Percentiles rank a stretch among this genome's conserved stretches.
Evolutionary conservation across 768 basidiomycete genomes (phyloP).

Genomic region (Phylloporus sp.): DNA sequence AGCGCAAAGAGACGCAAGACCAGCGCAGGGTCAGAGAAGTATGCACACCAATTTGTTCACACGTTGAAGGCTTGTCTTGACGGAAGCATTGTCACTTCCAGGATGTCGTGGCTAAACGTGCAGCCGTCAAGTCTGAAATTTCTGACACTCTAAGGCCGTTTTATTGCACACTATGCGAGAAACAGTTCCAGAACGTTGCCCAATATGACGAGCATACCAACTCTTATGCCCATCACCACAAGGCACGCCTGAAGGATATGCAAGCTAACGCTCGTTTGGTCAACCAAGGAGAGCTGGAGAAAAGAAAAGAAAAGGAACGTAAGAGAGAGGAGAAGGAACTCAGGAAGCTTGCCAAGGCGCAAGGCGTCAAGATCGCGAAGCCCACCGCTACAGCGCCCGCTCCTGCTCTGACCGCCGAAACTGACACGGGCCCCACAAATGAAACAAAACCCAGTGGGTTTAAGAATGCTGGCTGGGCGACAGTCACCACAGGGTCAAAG

Average conservation of each 20-base stretch:
- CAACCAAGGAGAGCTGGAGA: conserved; percentile 64
- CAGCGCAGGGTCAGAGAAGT: conserved; percentile 75
- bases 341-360: conserved; percentile 77
- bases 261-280: conserved; percentile 68
- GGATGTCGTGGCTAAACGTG: conserved; percentile 62
- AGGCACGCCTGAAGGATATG: conserved; percentile 78
- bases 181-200: conserved; percentile 81
- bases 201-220: conserved; percentile 91
- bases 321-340: conserved; percentile 84
- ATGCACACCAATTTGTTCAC: not conserved
- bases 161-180: conserved; percentile 81
- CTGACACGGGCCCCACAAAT: conserved; percentile 9
- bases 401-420: conserved; percentile 16
- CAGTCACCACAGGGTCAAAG: conserved; percentile 22
- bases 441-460: conserved; percentile 27
- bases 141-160: conserved; percentile 65
- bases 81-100: conserved; percentile 23
- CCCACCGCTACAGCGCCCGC: conserved; percentile 21
- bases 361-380: conserved; percentile 63
- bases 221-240: conserved; percentile 85
- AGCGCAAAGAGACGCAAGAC: conserved; percentile 74
- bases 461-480: conserved; percentile 51
- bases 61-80: conserved; percentile 6
- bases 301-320: conserved; percentile 80
- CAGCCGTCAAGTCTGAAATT: conserved; percentile 66